Base-by-base conservation (phyloP, 257 asterid genomes). In the Petunia axillaris region DNA sequence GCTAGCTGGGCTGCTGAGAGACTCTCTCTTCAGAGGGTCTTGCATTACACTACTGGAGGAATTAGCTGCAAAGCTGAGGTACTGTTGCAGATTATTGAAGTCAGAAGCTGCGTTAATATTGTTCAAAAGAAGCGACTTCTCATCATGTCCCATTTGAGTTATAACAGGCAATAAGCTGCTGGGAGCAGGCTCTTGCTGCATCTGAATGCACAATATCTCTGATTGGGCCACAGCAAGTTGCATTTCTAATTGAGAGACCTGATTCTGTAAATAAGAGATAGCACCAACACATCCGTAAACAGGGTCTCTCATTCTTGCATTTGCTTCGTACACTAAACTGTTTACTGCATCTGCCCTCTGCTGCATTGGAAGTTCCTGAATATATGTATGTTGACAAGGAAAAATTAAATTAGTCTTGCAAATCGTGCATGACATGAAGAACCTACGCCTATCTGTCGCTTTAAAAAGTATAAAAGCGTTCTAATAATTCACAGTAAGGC, bases 171-270 rank as follows among this genome's bases (percentile, higher is more conserved):
- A 82, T 25, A 25, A 25, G 25, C 25, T 25, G 58, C 10, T 62
- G 48, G 85, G 50, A 77, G 55, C 43, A 9, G 63, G 55, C 67
- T 85, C 84, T 44, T 90, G 90, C 84, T 91, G 94, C 97, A 91
- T 92, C 84, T 94, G 97, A 36, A 92, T 90, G 86, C 97, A 91
- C 8, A 92, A 83, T 14, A 94, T 88, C 89, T 94, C 98, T 1
- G 97, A 91, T 79, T 92, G 93, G 76, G 98, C 97, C 80, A 90
- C 89, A 0, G 95, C 95, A 16, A 94, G 74, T 80, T 94, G 95
- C 91, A 91, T 90, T 86, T 94, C 97, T 48, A 94, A 85, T 87
- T 90, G 95, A 0, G 94, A 88, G 0, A 94, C 95, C 41, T 76
- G 80, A 55, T 58, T 41, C 16, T 58, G 80, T 13, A 76, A 76